Conservation (phyloP, 306 rosid genomes). For the Cucurbita argyrosperma region DNA sequence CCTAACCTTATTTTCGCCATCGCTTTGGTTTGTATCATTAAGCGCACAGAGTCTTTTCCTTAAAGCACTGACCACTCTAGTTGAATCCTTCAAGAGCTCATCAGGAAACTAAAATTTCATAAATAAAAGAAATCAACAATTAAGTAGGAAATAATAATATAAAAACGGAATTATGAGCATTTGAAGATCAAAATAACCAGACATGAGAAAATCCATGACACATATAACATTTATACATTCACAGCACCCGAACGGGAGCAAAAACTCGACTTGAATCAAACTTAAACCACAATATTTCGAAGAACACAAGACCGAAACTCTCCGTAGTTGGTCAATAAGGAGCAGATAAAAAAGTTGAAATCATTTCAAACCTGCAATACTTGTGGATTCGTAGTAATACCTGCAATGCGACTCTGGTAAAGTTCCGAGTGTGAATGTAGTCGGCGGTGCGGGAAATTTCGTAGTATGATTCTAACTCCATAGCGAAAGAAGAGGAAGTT, state of each 20-base stretch:
- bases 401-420: conserved; percentile 72
- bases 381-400: conserved; percentile 12
- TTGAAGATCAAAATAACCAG: not conserved
- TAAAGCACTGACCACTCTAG: conserved; percentile 43
- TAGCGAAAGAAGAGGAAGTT: not conserved
- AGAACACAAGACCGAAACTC: not conserved
- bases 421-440: conserved; percentile 41
- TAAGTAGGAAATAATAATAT: not conserved
- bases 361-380: not conserved
- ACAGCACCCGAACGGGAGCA: not conserved
- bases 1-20: conserved; percentile 18
- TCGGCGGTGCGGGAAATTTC: conserved; percentile 45
- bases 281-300: not conserved
- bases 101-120: conserved; percentile 58
- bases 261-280: not conserved
- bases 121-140: not conserved
- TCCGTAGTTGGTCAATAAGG: not conserved
- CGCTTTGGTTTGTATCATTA: conserved; percentile 10
- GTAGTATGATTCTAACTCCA: conserved; percentile 61
- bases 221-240: not conserved
- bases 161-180: not conserved
- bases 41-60: conserved; percentile 26
- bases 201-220: not conserved
- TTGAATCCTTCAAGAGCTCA: conserved; percentile 58
- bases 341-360: not conserved